Conservation (phyloP, 179 eudicot genomes). For the Beta lomatogona region DNA sequence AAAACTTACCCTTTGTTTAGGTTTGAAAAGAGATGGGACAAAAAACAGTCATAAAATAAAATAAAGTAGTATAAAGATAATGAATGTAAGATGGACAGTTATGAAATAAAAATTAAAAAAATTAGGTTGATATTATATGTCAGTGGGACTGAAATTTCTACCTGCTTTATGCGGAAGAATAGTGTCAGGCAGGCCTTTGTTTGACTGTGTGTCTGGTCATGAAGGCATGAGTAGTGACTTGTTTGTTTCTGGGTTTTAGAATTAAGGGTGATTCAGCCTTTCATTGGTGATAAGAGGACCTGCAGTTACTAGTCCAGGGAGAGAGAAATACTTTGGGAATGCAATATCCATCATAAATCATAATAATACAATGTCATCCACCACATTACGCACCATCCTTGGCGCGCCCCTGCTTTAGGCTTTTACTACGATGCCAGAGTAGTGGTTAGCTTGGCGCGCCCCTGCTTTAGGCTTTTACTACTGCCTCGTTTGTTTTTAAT, state of each 20-base stretch:
- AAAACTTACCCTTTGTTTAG: constrained; percentile 4
- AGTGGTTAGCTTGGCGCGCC: too few relatives aligned
- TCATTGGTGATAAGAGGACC: constrained; percentile 24
- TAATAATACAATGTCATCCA: too few relatives aligned
- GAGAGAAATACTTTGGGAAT: too few relatives aligned
- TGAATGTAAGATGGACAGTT: neutral
- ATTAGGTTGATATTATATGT: neutral
- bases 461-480: too few relatives aligned
- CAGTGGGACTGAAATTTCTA: constrained; percentile 22
- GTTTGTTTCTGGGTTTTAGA: neutral
- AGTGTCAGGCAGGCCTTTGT: constrained; percentile 32
- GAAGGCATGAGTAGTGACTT: constrained; percentile 16
- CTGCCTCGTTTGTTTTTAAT: too few relatives aligned
- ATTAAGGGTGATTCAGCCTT: constrained; percentile 24
- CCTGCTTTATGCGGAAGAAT: constrained; percentile 16
- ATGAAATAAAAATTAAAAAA: constrained; percentile 3
- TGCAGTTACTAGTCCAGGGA: neutral
- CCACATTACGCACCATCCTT: too few relatives aligned
- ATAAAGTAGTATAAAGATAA: neutral
- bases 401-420: too few relatives aligned
- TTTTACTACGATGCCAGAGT: too few relatives aligned
- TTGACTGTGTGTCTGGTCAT: constrained; percentile 39
- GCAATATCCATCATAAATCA: too few relatives aligned
- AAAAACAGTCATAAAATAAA: constrained; percentile 16
- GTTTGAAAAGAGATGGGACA: constrained; percentile 23